Evolutionary conservation across 176 grass and related monocot genomes (phyloP).

Genomic region (Musa itinerans): DNA sequence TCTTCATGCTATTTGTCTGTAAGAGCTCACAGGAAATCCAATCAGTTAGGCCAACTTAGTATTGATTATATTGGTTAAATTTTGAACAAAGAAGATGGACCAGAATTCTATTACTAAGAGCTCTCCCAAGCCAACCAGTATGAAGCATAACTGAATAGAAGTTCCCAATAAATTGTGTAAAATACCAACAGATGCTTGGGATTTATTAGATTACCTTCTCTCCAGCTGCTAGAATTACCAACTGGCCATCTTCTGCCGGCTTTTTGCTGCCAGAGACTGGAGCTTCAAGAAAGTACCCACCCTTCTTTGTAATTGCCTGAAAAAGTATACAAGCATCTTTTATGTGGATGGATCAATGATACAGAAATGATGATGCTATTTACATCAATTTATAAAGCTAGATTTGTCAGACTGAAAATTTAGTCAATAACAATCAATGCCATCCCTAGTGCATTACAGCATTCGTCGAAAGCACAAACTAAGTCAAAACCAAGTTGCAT

Average conservation of each 20-base stretch:
- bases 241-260: slow-evolving; percentile 96
- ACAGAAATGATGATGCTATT: neutral
- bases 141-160: neutral
- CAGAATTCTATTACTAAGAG: neutral
- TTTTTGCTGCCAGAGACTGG: slow-evolving; percentile 99
- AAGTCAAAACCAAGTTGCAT: too few relatives aligned
- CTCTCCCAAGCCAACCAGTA: neutral
- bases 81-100: neutral
- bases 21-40: neutral
- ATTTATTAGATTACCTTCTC: slow-evolving; percentile 54
- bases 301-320: slow-evolving; percentile 65
- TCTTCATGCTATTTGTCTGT: neutral
- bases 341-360: neutral
- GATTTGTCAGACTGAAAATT: neutral
- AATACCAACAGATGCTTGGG: neutral
- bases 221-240: slow-evolving; percentile 97
- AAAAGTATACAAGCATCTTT: slow-evolving; percentile 22
- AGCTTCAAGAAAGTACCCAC: slow-evolving; percentile 82
- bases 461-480: too few relatives aligned
- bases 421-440: neutral
- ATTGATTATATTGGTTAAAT: neutral
- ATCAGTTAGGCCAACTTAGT: neutral
- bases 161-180: neutral
- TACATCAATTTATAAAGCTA: neutral
- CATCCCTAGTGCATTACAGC: neutral